Percentiles rank a stretch among this genome's conserved stretches.
Evolutionary conservation across 805 yeast species (phyloP).

Genomic region (Kazachstania taianensis): DNA sequence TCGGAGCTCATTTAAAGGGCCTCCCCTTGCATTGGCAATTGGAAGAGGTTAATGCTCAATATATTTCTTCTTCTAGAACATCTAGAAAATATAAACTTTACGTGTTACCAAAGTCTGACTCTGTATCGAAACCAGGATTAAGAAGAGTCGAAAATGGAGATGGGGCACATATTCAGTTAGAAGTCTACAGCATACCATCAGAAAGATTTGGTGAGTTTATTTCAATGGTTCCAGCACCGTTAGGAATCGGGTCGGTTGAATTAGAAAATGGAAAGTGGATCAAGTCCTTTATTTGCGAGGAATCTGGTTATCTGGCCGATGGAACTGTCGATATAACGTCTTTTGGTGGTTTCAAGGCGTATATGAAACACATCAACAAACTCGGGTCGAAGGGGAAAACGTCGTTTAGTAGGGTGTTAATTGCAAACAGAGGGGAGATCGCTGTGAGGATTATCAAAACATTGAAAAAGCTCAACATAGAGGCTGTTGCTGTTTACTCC

Average conservation of each 20-base stretch:
- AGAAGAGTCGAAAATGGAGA: constrained; percentile 44
- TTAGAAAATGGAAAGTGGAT: constrained; percentile 72
- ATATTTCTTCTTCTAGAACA: constrained; percentile 57
- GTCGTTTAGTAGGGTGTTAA: constrained; percentile 77
- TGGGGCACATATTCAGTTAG: constrained; percentile 62
- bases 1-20: constrained; percentile 89
- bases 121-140: constrained; percentile 83
- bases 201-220: constrained; percentile 77
- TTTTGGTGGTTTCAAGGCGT: constrained; percentile 81
- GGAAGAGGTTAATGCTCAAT: constrained; percentile 68
- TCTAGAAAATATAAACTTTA: constrained; percentile 62
- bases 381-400: constrained; percentile 30
- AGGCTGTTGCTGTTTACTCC: constrained; percentile 80
- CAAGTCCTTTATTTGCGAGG: constrained; percentile 93
- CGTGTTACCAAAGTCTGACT: constrained; percentile 75
- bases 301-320: constrained; percentile 60
- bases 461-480: constrained; percentile 66
- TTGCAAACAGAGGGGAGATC: constrained; percentile 96
- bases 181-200: constrained; percentile 72
- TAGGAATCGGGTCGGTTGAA: constrained; percentile 91
- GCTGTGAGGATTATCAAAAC: constrained; percentile 92
- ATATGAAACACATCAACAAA: constrained; percentile 25
- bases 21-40: constrained; percentile 92
- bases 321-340: constrained; percentile 76
- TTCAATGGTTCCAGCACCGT: constrained; percentile 83